phyloP scores from a whole-genome alignment of 2,329 filamentous ascomycete species.

The Fonsecaea pedrosoi region DNA sequence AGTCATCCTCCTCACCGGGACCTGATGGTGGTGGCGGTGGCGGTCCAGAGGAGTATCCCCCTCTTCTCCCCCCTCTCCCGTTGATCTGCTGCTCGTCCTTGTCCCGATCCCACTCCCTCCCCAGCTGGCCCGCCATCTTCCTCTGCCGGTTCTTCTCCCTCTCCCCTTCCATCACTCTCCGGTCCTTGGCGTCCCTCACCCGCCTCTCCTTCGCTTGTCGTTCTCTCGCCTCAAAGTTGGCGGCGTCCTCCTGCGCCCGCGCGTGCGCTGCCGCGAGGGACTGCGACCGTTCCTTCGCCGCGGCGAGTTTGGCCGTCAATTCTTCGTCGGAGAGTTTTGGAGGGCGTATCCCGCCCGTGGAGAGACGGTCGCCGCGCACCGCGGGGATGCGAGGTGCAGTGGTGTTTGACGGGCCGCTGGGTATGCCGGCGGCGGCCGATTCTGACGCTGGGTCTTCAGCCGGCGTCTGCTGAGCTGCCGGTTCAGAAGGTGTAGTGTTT shows the following conservation, averaged over 20 bases:
- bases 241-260: conserved; percentile 71
- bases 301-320: conserved; percentile 65
- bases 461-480: not conserved
- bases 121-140: conserved; percentile 64
- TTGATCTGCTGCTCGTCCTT: conserved; percentile 59
- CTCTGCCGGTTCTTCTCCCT: conserved; percentile 65
- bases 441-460: not conserved
- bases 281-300: conserved; percentile 67
- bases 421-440: not conserved
- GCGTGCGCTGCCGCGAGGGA: conserved; percentile 66
- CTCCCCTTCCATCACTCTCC: conserved; percentile 67
- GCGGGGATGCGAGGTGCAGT: conserved; percentile 47
- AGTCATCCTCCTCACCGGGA: conserved; percentile 33
- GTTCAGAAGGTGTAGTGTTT: conserved; percentile 29
- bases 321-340: conserved; percentile 70
- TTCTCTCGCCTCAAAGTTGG: conserved; percentile 69
- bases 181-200: conserved; percentile 57
- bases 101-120: conserved; percentile 68
- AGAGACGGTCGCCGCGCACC: conserved; percentile 62
- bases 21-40: not conserved
- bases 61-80: conserved; percentile 31
- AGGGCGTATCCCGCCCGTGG: conserved; percentile 61
- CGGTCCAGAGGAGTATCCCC: not conserved
- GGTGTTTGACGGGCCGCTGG: conserved; percentile 27
- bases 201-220: conserved; percentile 62